Conservation (phyloP, 1,284 basidiomycete species). For the Malassezia furfur region DNA sequence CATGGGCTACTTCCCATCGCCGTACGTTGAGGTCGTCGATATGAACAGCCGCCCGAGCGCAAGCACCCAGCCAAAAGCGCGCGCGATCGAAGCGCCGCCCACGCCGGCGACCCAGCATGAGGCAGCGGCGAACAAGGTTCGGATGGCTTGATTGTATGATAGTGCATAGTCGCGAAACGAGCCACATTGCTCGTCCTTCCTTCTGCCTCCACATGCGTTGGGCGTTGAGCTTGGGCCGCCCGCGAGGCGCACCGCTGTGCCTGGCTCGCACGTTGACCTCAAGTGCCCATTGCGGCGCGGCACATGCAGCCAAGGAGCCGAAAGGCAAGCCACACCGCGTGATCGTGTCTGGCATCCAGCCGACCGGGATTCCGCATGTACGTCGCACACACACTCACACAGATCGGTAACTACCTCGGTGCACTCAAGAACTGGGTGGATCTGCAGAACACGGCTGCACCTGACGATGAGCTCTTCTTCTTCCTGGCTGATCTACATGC, state of each 20-base stretch:
- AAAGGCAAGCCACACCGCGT: not conserved
- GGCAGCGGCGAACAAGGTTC: not conserved
- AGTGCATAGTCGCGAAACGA: not conserved
- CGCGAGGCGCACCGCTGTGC: not conserved
- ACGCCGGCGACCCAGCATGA: not conserved
- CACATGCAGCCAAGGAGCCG: not conserved
- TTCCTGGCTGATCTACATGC: constrained; percentile 64
- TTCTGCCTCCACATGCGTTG: too few relatives aligned
- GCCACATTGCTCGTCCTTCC: too few relatives aligned
- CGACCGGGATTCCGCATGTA: constrained; percentile 69
- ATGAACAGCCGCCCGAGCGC: constrained; percentile 37
- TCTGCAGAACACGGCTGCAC: constrained; percentile 59
- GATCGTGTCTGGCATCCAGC: constrained; percentile 72
- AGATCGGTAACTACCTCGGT: constrained; percentile 90
- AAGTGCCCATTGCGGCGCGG: not conserved
- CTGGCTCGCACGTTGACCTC: not conserved
- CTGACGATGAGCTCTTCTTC: constrained; percentile 57
- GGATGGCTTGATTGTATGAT: not conserved
- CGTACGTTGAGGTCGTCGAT: constrained; percentile 45
- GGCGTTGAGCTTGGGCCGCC: not conserved
- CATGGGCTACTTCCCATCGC: constrained; percentile 92
- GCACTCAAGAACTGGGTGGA: constrained; percentile 79
- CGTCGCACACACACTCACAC: not conserved
- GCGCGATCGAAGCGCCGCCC: not conserved
- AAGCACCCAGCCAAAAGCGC: constrained; percentile 2